Evolutionary conservation across 2,329 filamentous ascomycete genomes (phyloP), one percentile per base, ranked within the genome.

Genomic region (Penicillium sp.): DNA sequence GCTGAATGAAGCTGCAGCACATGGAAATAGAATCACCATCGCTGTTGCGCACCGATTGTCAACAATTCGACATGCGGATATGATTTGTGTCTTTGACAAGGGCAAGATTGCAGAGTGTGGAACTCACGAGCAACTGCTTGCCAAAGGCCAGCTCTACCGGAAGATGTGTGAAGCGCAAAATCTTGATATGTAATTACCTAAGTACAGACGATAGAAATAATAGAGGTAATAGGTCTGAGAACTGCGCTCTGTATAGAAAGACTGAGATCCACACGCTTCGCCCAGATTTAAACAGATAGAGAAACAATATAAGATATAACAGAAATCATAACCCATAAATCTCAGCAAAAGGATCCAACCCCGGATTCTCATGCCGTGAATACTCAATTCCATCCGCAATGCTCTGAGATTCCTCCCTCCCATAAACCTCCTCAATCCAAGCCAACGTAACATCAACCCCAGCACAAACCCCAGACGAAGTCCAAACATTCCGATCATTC

Each of bases 1-100:
- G 7, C 73, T 95, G 3, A 87, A 95, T 54, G 16, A 31, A 6
- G 88, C 18, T 22, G 18, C 88, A n/a, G 75, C 86, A 1, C 74
- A 82, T 45, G 88, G 87, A 22, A 9, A 22, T 13, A 77, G 89
- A 35, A 95, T 89, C 0, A 95, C 88, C 2, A 93, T 95, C 52
- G 84, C 86, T 3, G 95, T 95, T 60, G 89, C 89, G 18, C 89
- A 95, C 68, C 80, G 88, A 50, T 73, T 95, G 9, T 92, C 85
- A 1, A 95, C 89, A 8, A 93, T 95, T 67, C 85, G 79, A 62
- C 81, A 87, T 49, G 88, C 89, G 0, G 83, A 95, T 62, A 93
- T 93, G 56, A 95, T 95, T 50, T 84, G 94, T 8, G 88, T 95
- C 42, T 89, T 95, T 82, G 74, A 79, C 2, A 65, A 79, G 41